Evolutionary conservation across 2,329 filamentous ascomycete genomes (phyloP).

Genomic region (Sclerotinia borealis): DNA sequence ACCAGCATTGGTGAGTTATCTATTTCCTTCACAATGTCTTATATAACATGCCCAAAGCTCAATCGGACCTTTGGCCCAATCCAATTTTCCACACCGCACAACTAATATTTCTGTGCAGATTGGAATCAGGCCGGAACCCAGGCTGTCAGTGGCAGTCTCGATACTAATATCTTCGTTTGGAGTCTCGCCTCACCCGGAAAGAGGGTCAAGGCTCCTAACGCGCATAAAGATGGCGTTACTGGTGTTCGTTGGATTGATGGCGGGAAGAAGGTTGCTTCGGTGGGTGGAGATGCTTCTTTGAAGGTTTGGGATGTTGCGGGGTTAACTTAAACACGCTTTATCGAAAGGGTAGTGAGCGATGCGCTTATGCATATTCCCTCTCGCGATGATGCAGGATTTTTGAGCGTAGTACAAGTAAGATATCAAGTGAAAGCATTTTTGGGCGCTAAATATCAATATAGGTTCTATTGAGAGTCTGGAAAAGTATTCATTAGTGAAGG

Average conservation of each 20-base stretch:
- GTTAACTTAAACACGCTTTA: slow-evolving; percentile 37
- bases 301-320: slow-evolving; percentile 76
- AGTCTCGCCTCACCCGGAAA: slow-evolving; percentile 77
- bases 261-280: slow-evolving; percentile 63
- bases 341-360: not conserved
- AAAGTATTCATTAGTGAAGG: not conserved
- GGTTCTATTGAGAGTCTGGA: not conserved
- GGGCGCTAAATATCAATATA: not conserved
- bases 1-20: slow-evolving; percentile 43
- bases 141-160: slow-evolving; percentile 76
- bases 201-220: slow-evolving; percentile 76
- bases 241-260: slow-evolving; percentile 75
- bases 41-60: not conserved
- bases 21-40: not conserved
- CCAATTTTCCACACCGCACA: not conserved
- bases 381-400: not conserved
- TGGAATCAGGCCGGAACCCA: slow-evolving; percentile 78
- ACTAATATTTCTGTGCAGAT: slow-evolving; percentile 31
- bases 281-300: slow-evolving; percentile 80
- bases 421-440: not conserved
- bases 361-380: not conserved
- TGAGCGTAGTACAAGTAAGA: not conserved
- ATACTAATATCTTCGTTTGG: slow-evolving; percentile 92
- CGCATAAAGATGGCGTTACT: slow-evolving; percentile 93
- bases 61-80: not conserved